Conservation (phyloP, 768 basidiomycete species). For the Mycena floridula region DNA sequence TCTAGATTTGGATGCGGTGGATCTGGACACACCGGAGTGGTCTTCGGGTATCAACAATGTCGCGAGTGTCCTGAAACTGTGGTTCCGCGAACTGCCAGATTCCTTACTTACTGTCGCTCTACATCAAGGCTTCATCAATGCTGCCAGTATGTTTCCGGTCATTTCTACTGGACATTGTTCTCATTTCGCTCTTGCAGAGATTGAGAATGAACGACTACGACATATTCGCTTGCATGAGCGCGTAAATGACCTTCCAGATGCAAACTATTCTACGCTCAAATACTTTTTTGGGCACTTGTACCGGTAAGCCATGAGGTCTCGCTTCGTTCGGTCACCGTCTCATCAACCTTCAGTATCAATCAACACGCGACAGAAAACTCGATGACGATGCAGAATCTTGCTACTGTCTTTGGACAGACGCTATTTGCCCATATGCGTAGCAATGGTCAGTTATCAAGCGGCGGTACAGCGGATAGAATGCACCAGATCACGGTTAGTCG, state of each 20-base stretch:
- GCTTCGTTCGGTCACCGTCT: not conserved
- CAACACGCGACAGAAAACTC: slow-evolving; percentile 74
- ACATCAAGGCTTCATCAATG: slow-evolving; percentile 92
- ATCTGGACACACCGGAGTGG: slow-evolving; percentile 88
- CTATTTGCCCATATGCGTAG: slow-evolving; percentile 64
- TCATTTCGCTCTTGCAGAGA: slow-evolving; percentile 37
- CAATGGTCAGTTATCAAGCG: slow-evolving; percentile 41
- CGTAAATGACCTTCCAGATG: slow-evolving; percentile 95
- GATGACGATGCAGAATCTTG: slow-evolving; percentile 89
- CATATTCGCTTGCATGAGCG: slow-evolving; percentile 96
- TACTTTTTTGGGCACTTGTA: slow-evolving; percentile 93
- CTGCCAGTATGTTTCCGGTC: slow-evolving; percentile 64
- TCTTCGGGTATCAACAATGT: slow-evolving; percentile 93
- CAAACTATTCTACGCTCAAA: slow-evolving; percentile 97
- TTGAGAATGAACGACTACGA: slow-evolving; percentile 90
- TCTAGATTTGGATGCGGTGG: slow-evolving; percentile 81
- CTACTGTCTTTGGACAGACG: slow-evolving; percentile 98
- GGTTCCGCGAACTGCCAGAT: slow-evolving; percentile 94
- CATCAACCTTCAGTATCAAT: slow-evolving; percentile 48
- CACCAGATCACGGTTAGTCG: slow-evolving; percentile 62
- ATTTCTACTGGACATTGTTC: not conserved
- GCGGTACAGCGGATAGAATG: slow-evolving; percentile 58
- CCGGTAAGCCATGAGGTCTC: slow-evolving; percentile 42
- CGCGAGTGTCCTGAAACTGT: slow-evolving; percentile 87
- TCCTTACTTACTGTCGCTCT: slow-evolving; percentile 79